A percentile compares a stretch with the other conserved stretches of the same genome.
Conservation (phyloP, 2,329 filamentous ascomycete genomes). For the Cladosporium cucumerinum region DNA sequence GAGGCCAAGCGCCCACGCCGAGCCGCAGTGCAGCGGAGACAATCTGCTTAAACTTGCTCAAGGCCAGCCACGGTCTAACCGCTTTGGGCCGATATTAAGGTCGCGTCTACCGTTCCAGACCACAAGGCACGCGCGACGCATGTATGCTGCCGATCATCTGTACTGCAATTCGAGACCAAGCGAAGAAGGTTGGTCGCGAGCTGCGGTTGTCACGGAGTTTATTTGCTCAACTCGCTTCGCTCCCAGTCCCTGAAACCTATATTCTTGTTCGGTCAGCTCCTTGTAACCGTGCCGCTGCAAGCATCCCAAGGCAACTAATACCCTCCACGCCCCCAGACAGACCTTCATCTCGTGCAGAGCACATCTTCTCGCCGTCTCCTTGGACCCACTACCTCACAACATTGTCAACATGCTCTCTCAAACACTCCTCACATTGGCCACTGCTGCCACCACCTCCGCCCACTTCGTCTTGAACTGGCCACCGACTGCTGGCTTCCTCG, state of each 20-base stretch:
- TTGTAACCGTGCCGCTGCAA: background rate
- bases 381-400: background rate
- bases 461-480: conserved; percentile 45
- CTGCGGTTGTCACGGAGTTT: background rate
- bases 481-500: conserved; percentile 29
- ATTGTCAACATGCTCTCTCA: conserved; percentile 15
- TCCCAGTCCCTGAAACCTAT: background rate
- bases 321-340: background rate
- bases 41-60: conserved; percentile 13
- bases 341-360: background rate
- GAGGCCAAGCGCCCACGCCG: background rate
- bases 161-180: background rate
- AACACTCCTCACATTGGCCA: conserved; percentile 26
- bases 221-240: conserved; percentile 1
- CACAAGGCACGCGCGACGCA: background rate
- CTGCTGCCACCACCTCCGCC: conserved; percentile 35
- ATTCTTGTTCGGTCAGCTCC: background rate
- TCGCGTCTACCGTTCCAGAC: background rate
- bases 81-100: background rate
- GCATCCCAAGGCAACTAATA: background rate
- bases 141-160: background rate
- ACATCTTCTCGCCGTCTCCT: background rate
- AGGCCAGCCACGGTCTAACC: background rate
- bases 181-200: background rate
- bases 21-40: background rate